Evolutionary conservation across 805 yeast species (phyloP).

Genomic region (Teunomyces gatunensis): DNA sequence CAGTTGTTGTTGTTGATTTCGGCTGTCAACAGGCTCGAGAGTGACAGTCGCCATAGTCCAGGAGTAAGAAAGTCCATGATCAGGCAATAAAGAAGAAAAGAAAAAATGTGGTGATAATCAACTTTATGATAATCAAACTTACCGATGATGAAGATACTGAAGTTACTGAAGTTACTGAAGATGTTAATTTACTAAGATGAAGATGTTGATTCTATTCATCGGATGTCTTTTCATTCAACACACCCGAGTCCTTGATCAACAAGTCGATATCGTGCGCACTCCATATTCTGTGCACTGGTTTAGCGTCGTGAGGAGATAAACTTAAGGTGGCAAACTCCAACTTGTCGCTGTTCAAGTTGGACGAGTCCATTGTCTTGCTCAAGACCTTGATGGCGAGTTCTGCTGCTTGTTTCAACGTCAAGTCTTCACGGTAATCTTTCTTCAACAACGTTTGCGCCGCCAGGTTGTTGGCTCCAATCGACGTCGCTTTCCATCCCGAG

Average conservation of each 20-base stretch:
- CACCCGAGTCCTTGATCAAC: constrained; percentile 69
- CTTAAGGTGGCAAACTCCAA: constrained; percentile 84
- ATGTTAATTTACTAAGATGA: no score
- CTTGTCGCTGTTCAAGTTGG: constrained; percentile 83
- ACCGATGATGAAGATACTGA: no score
- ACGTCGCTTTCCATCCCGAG: constrained; percentile 97
- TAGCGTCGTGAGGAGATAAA: constrained; percentile 46
- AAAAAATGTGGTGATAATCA: neutral
- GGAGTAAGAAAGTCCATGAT: constrained; percentile 22
- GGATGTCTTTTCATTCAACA: constrained; percentile 39
- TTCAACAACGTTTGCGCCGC: constrained; percentile 95
- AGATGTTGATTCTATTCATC: neutral
- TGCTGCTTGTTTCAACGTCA: constrained; percentile 70
- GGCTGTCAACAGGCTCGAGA: constrained; percentile 9
- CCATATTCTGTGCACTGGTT: constrained; percentile 72
- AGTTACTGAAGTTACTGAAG: no score
- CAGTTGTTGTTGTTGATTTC: constrained; percentile 30
- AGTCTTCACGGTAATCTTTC: constrained; percentile 88
- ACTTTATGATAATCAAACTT: no score
- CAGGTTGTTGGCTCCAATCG: constrained; percentile 93
- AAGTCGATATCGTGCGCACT: constrained; percentile 71
- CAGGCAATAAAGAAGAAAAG: neutral
- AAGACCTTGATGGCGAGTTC: constrained; percentile 87
- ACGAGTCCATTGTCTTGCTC: constrained; percentile 89
- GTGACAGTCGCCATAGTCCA: constrained; percentile 16